Conservation (phyloP, 352 stramenopile genomes). For the Globisporangium radiosum region DNA sequence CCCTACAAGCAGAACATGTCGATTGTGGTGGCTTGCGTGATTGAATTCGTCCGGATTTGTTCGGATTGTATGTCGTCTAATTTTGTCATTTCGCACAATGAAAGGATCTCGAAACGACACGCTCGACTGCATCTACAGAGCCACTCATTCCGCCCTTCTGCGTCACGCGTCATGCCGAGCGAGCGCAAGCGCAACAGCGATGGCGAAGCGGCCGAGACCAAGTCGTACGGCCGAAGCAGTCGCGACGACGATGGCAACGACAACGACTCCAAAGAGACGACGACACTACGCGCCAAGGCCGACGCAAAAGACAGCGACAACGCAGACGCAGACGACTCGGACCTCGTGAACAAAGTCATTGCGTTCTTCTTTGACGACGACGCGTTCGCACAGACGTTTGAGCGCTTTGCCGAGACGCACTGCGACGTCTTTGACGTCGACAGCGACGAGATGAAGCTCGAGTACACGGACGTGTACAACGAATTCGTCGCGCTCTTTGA, state of each 20-base stretch:
- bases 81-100: no score
- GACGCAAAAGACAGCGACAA: constrained; percentile 23
- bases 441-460: constrained; percentile 74
- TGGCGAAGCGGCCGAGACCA: constrained; percentile 9
- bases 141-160: no score
- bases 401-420: constrained; percentile 56
- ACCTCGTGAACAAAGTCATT: constrained; percentile 60
- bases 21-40: no score
- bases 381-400: constrained; percentile 65
- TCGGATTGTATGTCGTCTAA: no score
- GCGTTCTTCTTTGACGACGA: constrained; percentile 79
- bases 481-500: constrained; percentile 70
- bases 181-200: constrained; percentile 31
- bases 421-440: constrained; percentile 62
- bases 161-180: constrained; percentile 12
- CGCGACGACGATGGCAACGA: not conserved
- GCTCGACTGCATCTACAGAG: no score
- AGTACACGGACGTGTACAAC: constrained; percentile 84
- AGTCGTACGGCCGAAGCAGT: not conserved
- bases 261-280: not conserved
- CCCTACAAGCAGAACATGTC: no score
- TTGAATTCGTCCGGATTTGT: no score
- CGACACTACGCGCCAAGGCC: constrained; percentile 10
- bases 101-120: no score
- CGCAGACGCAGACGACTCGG: constrained; percentile 14